Conservation (phyloP, 495 filamentous ascomycete species). For the Neurospora sp. region DNA sequence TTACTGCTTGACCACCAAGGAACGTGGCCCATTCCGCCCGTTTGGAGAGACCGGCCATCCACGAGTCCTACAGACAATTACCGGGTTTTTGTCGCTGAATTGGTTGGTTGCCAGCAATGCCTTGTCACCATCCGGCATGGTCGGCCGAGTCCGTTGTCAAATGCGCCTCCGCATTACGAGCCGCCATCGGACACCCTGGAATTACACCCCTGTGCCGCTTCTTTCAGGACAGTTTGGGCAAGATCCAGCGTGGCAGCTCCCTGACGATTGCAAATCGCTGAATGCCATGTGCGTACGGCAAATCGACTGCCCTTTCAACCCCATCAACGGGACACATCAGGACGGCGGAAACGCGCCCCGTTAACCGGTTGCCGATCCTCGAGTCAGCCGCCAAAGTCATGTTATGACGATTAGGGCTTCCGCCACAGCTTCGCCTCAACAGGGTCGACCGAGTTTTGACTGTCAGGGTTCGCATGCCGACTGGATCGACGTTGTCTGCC, state of each 20-base stretch:
- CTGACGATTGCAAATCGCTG: neutral
- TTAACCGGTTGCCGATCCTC: neutral
- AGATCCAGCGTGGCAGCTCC: neutral
- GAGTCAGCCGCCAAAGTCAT: neutral
- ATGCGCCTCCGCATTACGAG: neutral
- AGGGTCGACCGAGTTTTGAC: constrained; percentile 3
- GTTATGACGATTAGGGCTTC: neutral
- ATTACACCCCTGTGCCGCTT: neutral
- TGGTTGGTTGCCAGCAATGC: neutral
- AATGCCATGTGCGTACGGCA: neutral
- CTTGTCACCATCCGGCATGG: neutral
- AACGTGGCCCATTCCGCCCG: neutral
- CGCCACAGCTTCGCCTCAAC: constrained; percentile 12
- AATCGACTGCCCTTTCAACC: neutral
- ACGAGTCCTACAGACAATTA: neutral
- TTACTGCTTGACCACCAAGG: neutral
- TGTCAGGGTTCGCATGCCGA: neutral
- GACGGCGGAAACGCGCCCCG: neutral
- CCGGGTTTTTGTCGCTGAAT: neutral
- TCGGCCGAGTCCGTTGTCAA: neutral
- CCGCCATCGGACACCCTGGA: neutral
- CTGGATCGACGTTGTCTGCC: constrained; percentile 1
- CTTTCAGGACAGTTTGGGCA: neutral
- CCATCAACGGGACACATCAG: neutral
- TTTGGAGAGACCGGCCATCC: neutral